Evolutionary conservation across 257 asterid genomes (phyloP), one percentile per base, ranked within the genome.

Genomic region (Nicotiana benthamiana): DNA sequence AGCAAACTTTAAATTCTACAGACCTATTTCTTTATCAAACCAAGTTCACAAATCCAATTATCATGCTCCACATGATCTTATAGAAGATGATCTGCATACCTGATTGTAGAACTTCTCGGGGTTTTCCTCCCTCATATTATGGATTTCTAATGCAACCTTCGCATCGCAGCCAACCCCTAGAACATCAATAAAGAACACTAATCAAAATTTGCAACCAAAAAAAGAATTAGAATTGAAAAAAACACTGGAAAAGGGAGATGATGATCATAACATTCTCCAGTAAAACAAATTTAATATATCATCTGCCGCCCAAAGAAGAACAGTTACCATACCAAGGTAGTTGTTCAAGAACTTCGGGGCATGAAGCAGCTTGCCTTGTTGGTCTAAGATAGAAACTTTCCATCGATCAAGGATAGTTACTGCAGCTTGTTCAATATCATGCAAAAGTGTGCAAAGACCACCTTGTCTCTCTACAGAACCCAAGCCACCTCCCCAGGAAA

Each of bases 111-210:
- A 96, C 88, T 96, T 96, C 70, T 96, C 99, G 9, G 99, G 99
- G 88, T 96, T 96, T 90, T 96, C 99, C 86, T 96, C 99, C 86
- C 98, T 92, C 84, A 96, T 81, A 86, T 96, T 96, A 86, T 96
- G 99, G 81, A 96, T 94, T 81, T 96, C 98, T 84, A 96, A 83
- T 84, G 99, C 98, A 89, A 96, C 99, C 89, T 96, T 96, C 60
- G 99, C 99, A 92, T 96, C 99, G 51, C 98, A 96, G 80, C 99
- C 99, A 83, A 96, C 98, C 87, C 99, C 99, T 96, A 87, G 79
- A 74, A 26, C 26, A 74, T 74, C 62, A 74, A 48, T 22, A 48
- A 22, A 1, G 61, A 18, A 11, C 59, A 74, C 36, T 56, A 36
- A 43, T 48, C 61, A 81, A 59, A 60, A 27, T 60, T 79, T 56